Evolutionary conservation across 1,284 basidiomycete species (phyloP).

Genomic region (Phellopilus nigrolimitatus): DNA sequence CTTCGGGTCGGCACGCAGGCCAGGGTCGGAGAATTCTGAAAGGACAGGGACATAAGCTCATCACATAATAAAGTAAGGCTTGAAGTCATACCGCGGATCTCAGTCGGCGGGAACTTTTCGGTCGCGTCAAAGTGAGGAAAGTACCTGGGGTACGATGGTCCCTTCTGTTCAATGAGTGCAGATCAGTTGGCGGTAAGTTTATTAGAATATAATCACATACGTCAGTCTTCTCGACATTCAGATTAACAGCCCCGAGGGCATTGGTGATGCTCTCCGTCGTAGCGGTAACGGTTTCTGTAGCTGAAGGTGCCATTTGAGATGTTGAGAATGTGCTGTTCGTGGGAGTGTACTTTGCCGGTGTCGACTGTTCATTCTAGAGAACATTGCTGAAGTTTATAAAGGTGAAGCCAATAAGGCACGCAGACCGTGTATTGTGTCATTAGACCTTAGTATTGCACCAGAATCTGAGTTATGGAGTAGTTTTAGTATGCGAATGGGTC

Average conservation of each 20-base stretch:
- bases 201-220: constrained; percentile 17
- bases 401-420: neutral
- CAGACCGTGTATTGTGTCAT: constrained; percentile 12
- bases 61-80: neutral
- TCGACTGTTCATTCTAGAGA: neutral
- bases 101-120: constrained; percentile 41
- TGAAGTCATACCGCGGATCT: constrained; percentile 34
- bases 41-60: neutral
- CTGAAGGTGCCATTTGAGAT: constrained; percentile 25
- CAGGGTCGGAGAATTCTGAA: constrained; percentile 36
- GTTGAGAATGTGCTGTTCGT: too few relatives aligned
- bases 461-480: too few relatives aligned
- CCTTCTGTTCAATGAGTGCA: constrained; percentile 27
- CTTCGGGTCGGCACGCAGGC: constrained; percentile 42
- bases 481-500: too few relatives aligned
- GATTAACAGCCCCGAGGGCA: constrained; percentile 15
- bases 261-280: constrained; percentile 11
- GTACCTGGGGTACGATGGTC: constrained; percentile 43
- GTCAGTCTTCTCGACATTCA: constrained; percentile 6
- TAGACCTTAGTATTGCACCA: constrained; percentile 1
- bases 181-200: constrained; percentile 7
- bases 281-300: constrained; percentile 20
- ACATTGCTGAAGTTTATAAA: neutral
- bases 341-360: neutral
- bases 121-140: constrained; percentile 39